Conservation (phyloP, 148 eudicot species). For the Chenopodium suecicum region DNA sequence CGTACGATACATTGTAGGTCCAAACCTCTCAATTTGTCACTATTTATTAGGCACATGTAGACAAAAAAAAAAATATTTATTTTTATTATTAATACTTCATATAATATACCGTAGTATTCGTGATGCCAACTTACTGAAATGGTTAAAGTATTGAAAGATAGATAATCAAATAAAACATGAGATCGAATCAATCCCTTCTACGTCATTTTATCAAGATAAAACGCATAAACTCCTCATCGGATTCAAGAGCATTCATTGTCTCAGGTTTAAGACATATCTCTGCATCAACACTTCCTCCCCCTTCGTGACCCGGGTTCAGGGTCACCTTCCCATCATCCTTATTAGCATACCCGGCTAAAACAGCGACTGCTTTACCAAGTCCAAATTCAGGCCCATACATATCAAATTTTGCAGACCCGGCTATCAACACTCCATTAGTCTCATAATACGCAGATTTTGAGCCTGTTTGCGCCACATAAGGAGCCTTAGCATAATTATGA, state of each 20-base stretch:
- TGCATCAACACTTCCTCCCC: conserved; percentile 64
- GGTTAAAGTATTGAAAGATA: too few species aligned
- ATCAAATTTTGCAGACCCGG: conserved; percentile 60
- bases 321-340: conserved; percentile 74
- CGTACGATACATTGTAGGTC: too few species aligned
- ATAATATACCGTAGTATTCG: too few species aligned
- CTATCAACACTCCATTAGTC: conserved; percentile 54
- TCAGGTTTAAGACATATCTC: conserved; percentile 53
- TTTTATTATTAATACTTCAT: too few species aligned
- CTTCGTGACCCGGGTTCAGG: conserved; percentile 58
- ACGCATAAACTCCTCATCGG: conserved; percentile 58
- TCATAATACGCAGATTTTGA: conserved; percentile 30
- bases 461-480: conserved; percentile 28
- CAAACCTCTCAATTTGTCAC: too few species aligned
- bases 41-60: too few species aligned
- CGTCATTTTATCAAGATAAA: conserved; percentile 8
- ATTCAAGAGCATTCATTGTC: conserved; percentile 49
- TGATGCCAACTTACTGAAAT: too few species aligned
- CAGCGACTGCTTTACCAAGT: conserved; percentile 54
- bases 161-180: too few species aligned
- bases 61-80: too few species aligned
- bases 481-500: neutral
- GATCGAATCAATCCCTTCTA: too few species aligned
- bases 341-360: conserved; percentile 57
- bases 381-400: conserved; percentile 77